phyloP scores from a whole-genome alignment of 306 rosid genomes.

The Lathyrus aphaca region DNA sequence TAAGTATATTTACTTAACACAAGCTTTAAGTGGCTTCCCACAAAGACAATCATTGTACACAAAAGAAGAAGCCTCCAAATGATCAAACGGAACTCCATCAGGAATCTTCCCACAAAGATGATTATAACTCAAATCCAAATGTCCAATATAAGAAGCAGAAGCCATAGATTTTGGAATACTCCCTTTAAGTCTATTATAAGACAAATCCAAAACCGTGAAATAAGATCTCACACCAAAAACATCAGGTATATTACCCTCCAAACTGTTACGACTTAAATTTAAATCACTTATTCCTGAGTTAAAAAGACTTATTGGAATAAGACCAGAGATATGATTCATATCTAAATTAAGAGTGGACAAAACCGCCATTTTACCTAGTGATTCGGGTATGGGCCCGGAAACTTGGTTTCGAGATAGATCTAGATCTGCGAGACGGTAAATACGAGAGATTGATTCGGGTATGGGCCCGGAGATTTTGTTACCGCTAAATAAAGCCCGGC shows the following conservation, averaged over 20 bases:
- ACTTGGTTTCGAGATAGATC: slow-evolving; percentile 75
- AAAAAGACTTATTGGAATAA: slow-evolving; percentile 58
- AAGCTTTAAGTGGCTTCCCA: slow-evolving; percentile 82
- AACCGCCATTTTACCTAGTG: slow-evolving; percentile 82
- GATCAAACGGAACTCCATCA: slow-evolving; percentile 81
- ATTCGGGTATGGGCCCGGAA: slow-evolving; percentile 63
- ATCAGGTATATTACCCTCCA: slow-evolving; percentile 65
- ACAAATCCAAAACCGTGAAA: slow-evolving; percentile 74
- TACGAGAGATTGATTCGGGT: slow-evolving; percentile 56
- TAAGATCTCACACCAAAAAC: slow-evolving; percentile 67
- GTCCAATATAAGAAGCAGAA: slow-evolving; percentile 72
- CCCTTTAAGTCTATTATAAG: slow-evolving; percentile 66
- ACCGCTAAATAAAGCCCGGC: slow-evolving; percentile 81
- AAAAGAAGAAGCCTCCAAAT: slow-evolving; percentile 87
- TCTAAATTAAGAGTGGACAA: slow-evolving; percentile 71
- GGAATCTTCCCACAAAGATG: slow-evolving; percentile 87
- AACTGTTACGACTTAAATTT: slow-evolving; percentile 65
- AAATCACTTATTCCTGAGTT: slow-evolving; percentile 66
- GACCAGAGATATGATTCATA: slow-evolving; percentile 58
- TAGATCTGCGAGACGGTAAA: slow-evolving; percentile 86
- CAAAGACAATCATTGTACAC: slow-evolving; percentile 80
- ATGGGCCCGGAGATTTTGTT: slow-evolving; percentile 67
- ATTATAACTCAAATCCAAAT: slow-evolving; percentile 92
- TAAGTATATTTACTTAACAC: slow-evolving; percentile 48
- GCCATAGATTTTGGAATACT: slow-evolving; percentile 63